These are phyloP conservation scores for Helianthus annuus DNA, from an alignment of 129 eudicot species.

Conservation along the genomic window DNA sequence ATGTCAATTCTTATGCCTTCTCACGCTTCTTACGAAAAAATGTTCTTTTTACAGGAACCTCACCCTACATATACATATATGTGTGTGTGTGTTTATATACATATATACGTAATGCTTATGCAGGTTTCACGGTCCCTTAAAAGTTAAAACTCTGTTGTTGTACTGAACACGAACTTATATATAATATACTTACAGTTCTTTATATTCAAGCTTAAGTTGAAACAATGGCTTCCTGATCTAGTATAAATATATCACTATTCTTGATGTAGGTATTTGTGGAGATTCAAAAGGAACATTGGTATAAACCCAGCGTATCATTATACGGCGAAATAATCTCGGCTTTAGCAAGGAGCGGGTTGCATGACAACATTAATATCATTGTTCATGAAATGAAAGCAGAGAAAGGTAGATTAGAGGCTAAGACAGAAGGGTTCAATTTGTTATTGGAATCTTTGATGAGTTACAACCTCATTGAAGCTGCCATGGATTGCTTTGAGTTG, in stretches of 20 bases:
- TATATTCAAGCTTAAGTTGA: not conserved
- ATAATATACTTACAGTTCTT: slow-evolving; percentile 11
- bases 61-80: too few relatives aligned
- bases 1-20: too few relatives aligned
- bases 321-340: slow-evolving; percentile 57
- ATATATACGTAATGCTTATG: too few relatives aligned
- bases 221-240: not conserved
- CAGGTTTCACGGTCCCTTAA: too few relatives aligned
- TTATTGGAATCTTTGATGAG: slow-evolving; percentile 58
- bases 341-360: slow-evolving; percentile 53
- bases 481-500: slow-evolving; percentile 58
- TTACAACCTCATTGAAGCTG: slow-evolving; percentile 42
- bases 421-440: slow-evolving; percentile 51
- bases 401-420: slow-evolving; percentile 44
- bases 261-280: slow-evolving; percentile 65
- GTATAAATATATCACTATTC: slow-evolving; percentile 15
- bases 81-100: too few relatives aligned
- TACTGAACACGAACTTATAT: too few relatives aligned
- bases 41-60: too few relatives aligned
- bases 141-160: too few relatives aligned
- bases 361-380: slow-evolving; percentile 45
- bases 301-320: slow-evolving; percentile 53
- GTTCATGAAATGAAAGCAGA: slow-evolving; percentile 47
- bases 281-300: slow-evolving; percentile 73
- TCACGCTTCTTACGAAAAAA: too few relatives aligned